phyloP scores from a whole-genome alignment of 306 rosid genomes.

The Elaeagnus macrophylla region DNA sequence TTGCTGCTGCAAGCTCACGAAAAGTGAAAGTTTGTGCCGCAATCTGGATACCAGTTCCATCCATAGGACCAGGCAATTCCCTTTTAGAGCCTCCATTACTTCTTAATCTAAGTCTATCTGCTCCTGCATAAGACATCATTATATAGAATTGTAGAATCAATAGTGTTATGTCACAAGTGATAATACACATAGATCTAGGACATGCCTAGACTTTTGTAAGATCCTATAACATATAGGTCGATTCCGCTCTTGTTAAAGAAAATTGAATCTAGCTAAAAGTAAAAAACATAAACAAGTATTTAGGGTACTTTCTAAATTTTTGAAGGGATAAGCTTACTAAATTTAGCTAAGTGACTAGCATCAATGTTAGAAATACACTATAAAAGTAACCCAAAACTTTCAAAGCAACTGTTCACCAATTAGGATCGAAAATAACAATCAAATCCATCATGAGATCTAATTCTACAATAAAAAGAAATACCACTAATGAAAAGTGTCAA shows the following conservation, averaged over 20 bases:
- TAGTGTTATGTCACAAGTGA: conserved; percentile 5
- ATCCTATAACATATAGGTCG: background rate
- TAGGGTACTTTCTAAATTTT: conserved; percentile 5
- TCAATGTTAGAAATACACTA: background rate
- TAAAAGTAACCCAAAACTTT: conserved; percentile 6
- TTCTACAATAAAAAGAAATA: conserved; percentile 4
- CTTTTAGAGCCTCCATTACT: conserved; percentile 53
- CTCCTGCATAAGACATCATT: conserved; percentile 39
- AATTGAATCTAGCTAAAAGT: conserved; percentile 17
- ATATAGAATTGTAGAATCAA: conserved; percentile 20
- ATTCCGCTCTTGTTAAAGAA: background rate
- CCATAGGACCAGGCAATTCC: conserved; percentile 56
- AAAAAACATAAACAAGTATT: background rate
- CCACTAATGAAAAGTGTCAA: conserved; percentile 14
- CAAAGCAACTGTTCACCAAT: conserved; percentile 5
- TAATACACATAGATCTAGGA: background rate
- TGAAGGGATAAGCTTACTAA: conserved; percentile 1
- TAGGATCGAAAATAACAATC: conserved; percentile 18
- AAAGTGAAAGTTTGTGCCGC: conserved; percentile 85
- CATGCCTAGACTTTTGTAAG: conserved; percentile 4
- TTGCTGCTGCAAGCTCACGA: conserved; percentile 74
- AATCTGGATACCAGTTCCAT: conserved; percentile 51
- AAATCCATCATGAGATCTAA: conserved; percentile 30
- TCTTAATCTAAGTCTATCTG: conserved; percentile 50
- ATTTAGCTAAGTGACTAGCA: conserved; percentile 6